These are phyloP conservation scores for Haematococcus sp. DNA, from an alignment of 139 green algal species.

Conservation along the genomic window DNA sequence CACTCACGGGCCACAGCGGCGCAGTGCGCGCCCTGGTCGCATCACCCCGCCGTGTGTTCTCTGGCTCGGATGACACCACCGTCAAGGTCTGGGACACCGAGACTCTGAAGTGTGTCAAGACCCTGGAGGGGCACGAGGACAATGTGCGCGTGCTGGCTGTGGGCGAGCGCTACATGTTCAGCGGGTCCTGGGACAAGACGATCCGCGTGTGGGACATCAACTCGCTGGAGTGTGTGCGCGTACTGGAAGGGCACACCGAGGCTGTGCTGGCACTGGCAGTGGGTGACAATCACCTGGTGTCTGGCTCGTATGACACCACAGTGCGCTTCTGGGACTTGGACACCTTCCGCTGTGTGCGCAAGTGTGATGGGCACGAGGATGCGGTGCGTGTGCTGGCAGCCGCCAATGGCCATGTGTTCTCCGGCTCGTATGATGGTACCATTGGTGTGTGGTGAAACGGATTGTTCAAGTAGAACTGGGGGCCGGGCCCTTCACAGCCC, in stretches of 20 bases:
- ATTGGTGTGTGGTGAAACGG: conserved; percentile 79
- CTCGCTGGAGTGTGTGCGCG: conserved; percentile 70
- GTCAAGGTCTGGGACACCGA: conserved; percentile 86
- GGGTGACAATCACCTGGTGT: conserved; percentile 55
- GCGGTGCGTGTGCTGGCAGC: conserved; percentile 88
- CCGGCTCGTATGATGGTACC: conserved; percentile 86
- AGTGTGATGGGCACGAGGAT: conserved; percentile 88
- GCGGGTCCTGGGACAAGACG: conserved; percentile 91
- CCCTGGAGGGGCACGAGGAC: conserved; percentile 86
- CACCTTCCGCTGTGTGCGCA: conserved; percentile 76
- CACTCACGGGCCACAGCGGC: conserved; percentile 68
- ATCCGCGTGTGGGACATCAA: conserved; percentile 83
- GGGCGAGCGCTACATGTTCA: conserved; percentile 74
- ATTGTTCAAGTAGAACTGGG: too few species aligned
- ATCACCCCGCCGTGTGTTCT: conserved; percentile 71
- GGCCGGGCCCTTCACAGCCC: too few species aligned
- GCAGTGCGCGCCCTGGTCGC: conserved; percentile 84
- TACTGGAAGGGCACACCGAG: conserved; percentile 88
- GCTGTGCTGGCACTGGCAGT: conserved; percentile 90
- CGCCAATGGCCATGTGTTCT: conserved; percentile 72
- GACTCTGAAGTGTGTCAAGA: conserved; percentile 79
- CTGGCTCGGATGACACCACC: conserved; percentile 85
- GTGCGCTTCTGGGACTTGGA: conserved; percentile 88
- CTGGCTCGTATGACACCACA: conserved; percentile 83
- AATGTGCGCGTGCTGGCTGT: conserved; percentile 91